Base-by-base conservation (phyloP, 306 rosid genomes). In the Cucumis melo region DNA sequence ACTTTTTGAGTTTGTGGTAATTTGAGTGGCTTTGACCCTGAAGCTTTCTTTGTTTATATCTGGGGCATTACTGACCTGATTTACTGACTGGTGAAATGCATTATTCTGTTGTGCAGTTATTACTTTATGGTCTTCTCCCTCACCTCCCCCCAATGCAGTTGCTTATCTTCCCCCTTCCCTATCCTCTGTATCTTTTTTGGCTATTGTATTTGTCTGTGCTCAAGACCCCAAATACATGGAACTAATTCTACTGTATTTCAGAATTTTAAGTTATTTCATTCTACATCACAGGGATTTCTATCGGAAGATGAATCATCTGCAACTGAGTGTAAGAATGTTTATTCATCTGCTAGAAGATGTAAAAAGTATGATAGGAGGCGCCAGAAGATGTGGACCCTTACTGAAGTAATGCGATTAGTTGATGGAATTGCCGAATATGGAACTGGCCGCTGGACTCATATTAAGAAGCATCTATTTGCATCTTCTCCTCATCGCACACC, bases 401-500 rank as follows among this genome's bases (percentile, higher is more conserved):
- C 90, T 20, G 99, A 95, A 84, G 93, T 92, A 79, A 75, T 80
- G 50, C 88, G 81, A 81, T 73, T 95, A 88, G 93, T 95, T 61
- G 99, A 95, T 82, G 99, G 99, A 77, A 86, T 95, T 80, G 84
- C 98, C 76, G 93, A 90, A 83, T 84, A 87, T 80, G 99, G 99
- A 85, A 93, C 93, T 73, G 99, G 97, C 67, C 90, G 89, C 56
- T 92, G 99, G 99, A 95, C 99, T 58, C 88, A 86, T 55, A 92
- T 95, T 65, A 87, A 95, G 88, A 87, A 87, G 82, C 62, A 81
- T 76, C 83, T 87, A 58, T 93, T 95, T 85, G 75, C 96, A 23
- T 65, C 89, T 36, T 84, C 91, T 67, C 81, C 86, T 77, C 84
- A 95, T 81, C 95, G 99, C 59, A 95, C 99, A 1, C 99, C 99